Conservation (phyloP, 352 stramenopile species). For the Pythium myriotylum region DNA sequence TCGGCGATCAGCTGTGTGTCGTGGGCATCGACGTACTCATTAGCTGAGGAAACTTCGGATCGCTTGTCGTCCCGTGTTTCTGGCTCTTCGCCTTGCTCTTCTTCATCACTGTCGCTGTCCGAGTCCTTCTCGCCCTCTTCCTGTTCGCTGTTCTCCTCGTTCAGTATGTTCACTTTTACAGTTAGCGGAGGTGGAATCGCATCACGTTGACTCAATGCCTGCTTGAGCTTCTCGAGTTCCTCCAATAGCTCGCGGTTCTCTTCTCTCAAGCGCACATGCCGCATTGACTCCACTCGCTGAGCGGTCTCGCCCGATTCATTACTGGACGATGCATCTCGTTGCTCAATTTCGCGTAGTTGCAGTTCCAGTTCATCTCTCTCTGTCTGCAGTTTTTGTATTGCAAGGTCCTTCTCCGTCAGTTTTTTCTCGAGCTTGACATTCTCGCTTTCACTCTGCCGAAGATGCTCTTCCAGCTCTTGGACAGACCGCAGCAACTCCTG, state of each 20-base stretch:
- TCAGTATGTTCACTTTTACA: conserved; percentile 22
- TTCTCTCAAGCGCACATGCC: conserved; percentile 55
- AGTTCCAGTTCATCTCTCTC: conserved; percentile 38
- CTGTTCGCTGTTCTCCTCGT: conserved; percentile 32
- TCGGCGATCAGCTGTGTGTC: conserved; percentile 56
- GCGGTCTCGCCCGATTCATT: conserved; percentile 26
- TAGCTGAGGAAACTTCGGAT: conserved; percentile 53
- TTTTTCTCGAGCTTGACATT: conserved; percentile 63
- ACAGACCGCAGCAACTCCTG: conserved; percentile 47
- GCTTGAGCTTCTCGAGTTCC: conserved; percentile 32
- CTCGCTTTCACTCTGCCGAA: conserved; percentile 52
- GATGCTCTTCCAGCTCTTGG: conserved; percentile 53
- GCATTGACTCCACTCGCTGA: conserved; percentile 57
- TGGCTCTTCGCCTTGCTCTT: conserved; percentile 11
- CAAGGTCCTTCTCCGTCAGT: conserved; percentile 47
- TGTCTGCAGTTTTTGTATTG: conserved; percentile 45
- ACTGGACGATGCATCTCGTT: neutral
- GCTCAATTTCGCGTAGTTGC: conserved; percentile 24
- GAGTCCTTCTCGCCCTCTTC: conserved; percentile 10
- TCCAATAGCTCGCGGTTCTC: conserved; percentile 31
- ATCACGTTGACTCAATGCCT: conserved; percentile 7
- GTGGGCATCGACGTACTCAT: conserved; percentile 62
- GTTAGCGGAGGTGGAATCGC: conserved; percentile 20
- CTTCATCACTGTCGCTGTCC: conserved; percentile 26
- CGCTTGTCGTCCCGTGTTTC: conserved; percentile 19